Percentiles rank a stretch among this genome's conserved stretches.
Conservation (phyloP, 2,329 filamentous ascomycete genomes). For the Macrophomina tecta region DNA sequence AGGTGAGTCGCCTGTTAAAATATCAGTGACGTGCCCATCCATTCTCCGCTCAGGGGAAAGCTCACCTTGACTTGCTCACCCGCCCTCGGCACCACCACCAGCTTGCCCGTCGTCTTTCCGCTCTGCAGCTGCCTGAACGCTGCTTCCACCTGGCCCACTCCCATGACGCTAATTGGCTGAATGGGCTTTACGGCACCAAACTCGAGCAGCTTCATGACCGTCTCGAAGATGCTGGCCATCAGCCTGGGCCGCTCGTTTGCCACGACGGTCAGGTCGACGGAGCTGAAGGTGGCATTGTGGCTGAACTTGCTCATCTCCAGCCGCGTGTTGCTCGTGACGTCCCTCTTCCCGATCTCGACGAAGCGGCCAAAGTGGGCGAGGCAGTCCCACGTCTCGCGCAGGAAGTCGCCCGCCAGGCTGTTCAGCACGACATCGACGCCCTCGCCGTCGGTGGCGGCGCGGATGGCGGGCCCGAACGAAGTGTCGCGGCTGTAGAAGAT, state of each 20-base stretch:
- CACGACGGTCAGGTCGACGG: conserved; percentile 19
- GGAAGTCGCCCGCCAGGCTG: conserved; percentile 36
- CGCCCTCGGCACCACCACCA: conserved; percentile 32
- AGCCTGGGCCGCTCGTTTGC: conserved; percentile 11
- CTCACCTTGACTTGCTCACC: conserved; percentile 35
- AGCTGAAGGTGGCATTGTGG: conserved; percentile 31
- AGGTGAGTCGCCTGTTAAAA: conserved; percentile 14
- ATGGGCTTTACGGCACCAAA: conserved; percentile 18
- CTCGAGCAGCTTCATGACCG: conserved; percentile 24
- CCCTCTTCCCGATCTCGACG: conserved; percentile 34
- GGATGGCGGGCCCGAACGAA: conserved; percentile 37
- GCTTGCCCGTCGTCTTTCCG: conserved; percentile 31
- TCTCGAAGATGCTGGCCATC: conserved; percentile 12
- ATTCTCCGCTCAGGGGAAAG: too few species aligned
- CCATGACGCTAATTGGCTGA: conserved; percentile 27
- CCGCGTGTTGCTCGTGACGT: conserved; percentile 28
- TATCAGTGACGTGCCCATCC: background rate
- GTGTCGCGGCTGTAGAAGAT: conserved; percentile 42
- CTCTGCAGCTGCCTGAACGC: conserved; percentile 33
- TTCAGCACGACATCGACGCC: conserved; percentile 48
- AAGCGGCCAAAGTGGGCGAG: conserved; percentile 41
- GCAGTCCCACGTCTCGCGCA: conserved; percentile 37
- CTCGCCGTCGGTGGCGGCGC: conserved; percentile 34
- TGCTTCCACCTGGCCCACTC: conserved; percentile 30
- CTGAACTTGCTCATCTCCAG: conserved; percentile 28